Percentiles rank a stretch among this genome's conserved stretches.
Evolutionary conservation across 805 yeast genomes (phyloP).

Genomic region (Torulaspora quercuum): DNA sequence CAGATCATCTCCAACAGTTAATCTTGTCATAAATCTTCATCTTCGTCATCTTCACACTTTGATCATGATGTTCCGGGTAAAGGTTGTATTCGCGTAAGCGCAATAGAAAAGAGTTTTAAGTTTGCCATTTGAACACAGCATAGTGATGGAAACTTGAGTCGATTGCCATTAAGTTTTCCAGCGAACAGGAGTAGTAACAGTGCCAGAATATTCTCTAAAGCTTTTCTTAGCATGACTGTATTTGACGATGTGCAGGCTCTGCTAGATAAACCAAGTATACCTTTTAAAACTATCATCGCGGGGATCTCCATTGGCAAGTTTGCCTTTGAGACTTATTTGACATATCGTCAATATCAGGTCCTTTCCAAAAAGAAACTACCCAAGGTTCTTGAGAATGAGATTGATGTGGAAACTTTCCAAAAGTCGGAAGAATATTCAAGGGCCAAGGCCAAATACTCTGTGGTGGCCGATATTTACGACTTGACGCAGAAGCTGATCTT

Average conservation of each 20-base stretch:
- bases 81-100: no score
- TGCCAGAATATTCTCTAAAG: no score
- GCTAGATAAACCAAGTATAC: constrained; percentile 63
- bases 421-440: constrained; percentile 76
- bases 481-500: constrained; percentile 55
- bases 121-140: no score
- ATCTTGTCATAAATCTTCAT: no score
- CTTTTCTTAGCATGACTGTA: no score
- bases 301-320: constrained; percentile 75
- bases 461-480: constrained; percentile 50
- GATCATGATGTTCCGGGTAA: no score
- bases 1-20: no score
- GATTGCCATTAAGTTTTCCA: no score
- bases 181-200: no score
- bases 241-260: constrained; percentile 41
- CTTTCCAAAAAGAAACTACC: constrained; percentile 58
- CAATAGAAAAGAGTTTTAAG: no score
- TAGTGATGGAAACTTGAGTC: no score
- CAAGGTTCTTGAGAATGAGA: constrained; percentile 59
- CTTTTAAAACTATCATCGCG: constrained; percentile 76
- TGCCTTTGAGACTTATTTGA: constrained; percentile 68
- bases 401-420: constrained; percentile 67
- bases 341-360: constrained; percentile 72
- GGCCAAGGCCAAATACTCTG: constrained; percentile 70
- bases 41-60: no score